Evolutionary conservation across 1,139 yeast species (phyloP).

Genomic region (Meyerozyma carpophila): DNA sequence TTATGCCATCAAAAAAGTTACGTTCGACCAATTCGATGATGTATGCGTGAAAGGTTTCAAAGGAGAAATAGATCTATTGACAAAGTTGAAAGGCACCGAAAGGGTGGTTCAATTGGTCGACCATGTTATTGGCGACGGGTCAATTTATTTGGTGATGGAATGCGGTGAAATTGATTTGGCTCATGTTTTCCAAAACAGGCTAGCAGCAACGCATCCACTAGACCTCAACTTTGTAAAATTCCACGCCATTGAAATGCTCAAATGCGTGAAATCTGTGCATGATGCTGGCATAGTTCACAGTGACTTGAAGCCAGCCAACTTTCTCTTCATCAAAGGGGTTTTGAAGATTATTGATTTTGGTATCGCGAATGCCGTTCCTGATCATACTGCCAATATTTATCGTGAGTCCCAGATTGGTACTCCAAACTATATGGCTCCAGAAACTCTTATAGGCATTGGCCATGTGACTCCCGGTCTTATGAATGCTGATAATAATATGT

Average conservation of each 20-base stretch:
- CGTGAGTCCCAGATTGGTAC: slow-evolving; percentile 93
- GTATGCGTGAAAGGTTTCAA: slow-evolving; percentile 71
- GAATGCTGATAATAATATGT: slow-evolving; percentile 3
- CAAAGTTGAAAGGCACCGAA: slow-evolving; percentile 52
- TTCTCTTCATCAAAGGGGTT: slow-evolving; percentile 77
- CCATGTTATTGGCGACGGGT: slow-evolving; percentile 59
- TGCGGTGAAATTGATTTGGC: slow-evolving; percentile 93
- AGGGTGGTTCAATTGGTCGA: slow-evolving; percentile 80
- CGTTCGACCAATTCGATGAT: slow-evolving; percentile 76
- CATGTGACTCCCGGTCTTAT: slow-evolving; percentile 25
- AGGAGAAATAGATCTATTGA: slow-evolving; percentile 80
- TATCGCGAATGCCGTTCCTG: slow-evolving; percentile 91
- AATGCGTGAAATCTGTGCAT: slow-evolving; percentile 86
- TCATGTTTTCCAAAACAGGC: slow-evolving; percentile 62
- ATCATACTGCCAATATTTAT: slow-evolving; percentile 84
- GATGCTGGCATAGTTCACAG: slow-evolving; percentile 87
- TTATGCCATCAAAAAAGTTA: slow-evolving; percentile 80
- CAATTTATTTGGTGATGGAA: slow-evolving; percentile 81
- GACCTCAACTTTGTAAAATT: slow-evolving; percentile 78
- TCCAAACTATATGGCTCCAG: slow-evolving; percentile 98
- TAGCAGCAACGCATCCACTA: slow-evolving; percentile 39
- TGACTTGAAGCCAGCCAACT: slow-evolving; percentile 93
- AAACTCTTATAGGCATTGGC: slow-evolving; percentile 68
- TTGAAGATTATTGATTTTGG: slow-evolving; percentile 93
- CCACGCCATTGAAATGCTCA: slow-evolving; percentile 73